phyloP scores from a whole-genome alignment of 2,329 filamentous ascomycete genomes.

The Fusarium sp. region DNA sequence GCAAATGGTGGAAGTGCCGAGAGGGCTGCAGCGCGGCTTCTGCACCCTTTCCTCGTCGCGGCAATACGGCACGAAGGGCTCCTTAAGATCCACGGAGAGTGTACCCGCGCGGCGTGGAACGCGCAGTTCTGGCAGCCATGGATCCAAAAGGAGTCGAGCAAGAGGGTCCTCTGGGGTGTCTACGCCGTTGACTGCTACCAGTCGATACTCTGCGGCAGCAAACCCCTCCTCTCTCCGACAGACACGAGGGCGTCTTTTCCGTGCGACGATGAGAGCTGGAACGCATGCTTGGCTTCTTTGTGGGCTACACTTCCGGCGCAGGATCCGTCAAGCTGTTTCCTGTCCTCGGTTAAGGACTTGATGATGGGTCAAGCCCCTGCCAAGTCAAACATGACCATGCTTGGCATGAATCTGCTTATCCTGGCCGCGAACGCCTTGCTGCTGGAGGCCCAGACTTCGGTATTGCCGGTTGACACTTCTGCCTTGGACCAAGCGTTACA shows the following conservation, averaged over 20 bases:
- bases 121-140: background rate
- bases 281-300: background rate
- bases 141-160: constrained; percentile 1
- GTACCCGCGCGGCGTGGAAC: background rate
- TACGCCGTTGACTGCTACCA: constrained; percentile 3
- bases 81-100: background rate
- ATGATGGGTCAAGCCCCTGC: background rate
- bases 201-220: constrained; percentile 4
- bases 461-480: background rate
- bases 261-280: background rate
- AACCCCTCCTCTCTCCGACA: constrained; percentile 2
- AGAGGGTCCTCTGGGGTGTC: background rate
- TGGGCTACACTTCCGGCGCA: background rate
- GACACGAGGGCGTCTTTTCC: constrained; percentile 1
- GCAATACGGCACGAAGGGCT: background rate
- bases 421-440: background rate
- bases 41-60: background rate
- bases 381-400: background rate
- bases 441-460: background rate
- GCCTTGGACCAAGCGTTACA: background rate
- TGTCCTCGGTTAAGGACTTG: background rate
- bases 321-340: background rate
- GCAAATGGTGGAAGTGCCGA: background rate
- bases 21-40: background rate
- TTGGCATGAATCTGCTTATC: background rate